These are phyloP conservation scores for Pyricularia sp. DNA, from an alignment of 2,329 filamentous ascomycete genomes.

Conservation along the genomic window DNA sequence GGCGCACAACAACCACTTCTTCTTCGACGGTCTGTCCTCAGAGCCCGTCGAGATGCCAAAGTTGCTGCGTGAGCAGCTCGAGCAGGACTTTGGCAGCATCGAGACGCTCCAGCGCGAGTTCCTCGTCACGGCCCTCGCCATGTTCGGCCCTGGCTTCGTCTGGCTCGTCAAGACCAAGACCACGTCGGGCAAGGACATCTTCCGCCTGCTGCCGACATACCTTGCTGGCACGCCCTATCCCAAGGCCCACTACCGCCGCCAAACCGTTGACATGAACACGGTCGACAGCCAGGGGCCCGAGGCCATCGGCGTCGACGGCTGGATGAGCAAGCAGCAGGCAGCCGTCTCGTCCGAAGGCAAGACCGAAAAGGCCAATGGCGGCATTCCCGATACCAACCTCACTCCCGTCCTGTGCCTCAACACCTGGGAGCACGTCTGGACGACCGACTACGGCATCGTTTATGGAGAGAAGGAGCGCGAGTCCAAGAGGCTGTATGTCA, in stretches of 20 bases:
- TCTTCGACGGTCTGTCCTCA: conserved; percentile 48
- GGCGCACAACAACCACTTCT: conserved; percentile 83
- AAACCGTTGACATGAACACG: conserved; percentile 58
- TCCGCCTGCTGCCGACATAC: conserved; percentile 75
- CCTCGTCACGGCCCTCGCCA: conserved; percentile 65
- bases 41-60: conserved; percentile 32
- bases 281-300: conserved; percentile 26
- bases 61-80: conserved; percentile 44
- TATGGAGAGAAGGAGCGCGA: conserved; percentile 34
- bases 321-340: conserved; percentile 24
- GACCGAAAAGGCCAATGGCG: conserved; percentile 9
- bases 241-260: conserved; percentile 67
- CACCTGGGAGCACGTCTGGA: conserved; percentile 91
- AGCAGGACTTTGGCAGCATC: conserved; percentile 63
- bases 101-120: conserved; percentile 73
- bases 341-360: conserved; percentile 14
- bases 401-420: conserved; percentile 65
- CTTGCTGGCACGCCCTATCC: conserved; percentile 81
- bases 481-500: conserved; percentile 64
- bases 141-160: conserved; percentile 96
- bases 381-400: conserved; percentile 5
- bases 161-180: conserved; percentile 60
- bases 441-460: conserved; percentile 62
- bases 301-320: conserved; percentile 18
- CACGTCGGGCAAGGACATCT: conserved; percentile 20